Conservation (phyloP, 2,329 filamentous ascomycete genomes). For the Neonectria coccinea region DNA sequence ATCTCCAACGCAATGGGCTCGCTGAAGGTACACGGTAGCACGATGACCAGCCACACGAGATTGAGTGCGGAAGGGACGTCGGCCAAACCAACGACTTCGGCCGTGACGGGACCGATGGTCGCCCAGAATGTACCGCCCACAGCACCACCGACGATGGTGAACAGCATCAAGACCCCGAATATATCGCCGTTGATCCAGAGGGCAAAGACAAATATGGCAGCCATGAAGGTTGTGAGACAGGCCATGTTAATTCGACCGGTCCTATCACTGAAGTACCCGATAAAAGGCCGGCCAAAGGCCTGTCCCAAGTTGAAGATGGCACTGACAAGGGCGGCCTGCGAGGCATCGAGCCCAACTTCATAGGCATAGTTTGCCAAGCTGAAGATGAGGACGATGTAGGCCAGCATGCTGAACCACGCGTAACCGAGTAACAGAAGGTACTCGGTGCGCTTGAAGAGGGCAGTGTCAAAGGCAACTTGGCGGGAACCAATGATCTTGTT, state of each 20-base stretch:
- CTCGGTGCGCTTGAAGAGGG: slow-evolving; percentile 70
- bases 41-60: slow-evolving; percentile 77
- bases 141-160: slow-evolving; percentile 75
- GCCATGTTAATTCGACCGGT: slow-evolving; percentile 81
- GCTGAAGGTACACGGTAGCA: slow-evolving; percentile 76
- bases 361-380: slow-evolving; percentile 79
- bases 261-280: slow-evolving; percentile 78
- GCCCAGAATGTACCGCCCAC: slow-evolving; percentile 80
- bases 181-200: slow-evolving; percentile 77
- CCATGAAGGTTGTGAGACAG: slow-evolving; percentile 70
- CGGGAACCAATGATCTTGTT: slow-evolving; percentile 77
- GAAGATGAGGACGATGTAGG: slow-evolving; percentile 82
- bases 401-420: slow-evolving; percentile 78
- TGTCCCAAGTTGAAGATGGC: slow-evolving; percentile 78
- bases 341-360: slow-evolving; percentile 73
- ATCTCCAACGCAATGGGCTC: slow-evolving; percentile 73
- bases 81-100: slow-evolving; percentile 78
- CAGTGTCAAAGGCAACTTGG: slow-evolving; percentile 73
- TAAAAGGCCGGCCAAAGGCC: slow-evolving; percentile 75
- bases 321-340: slow-evolving; percentile 77
- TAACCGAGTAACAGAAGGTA: slow-evolving; percentile 75
- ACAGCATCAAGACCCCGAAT: slow-evolving; percentile 77
- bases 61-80: slow-evolving; percentile 76
- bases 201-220: slow-evolving; percentile 73
- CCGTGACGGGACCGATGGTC: slow-evolving; percentile 75